A percentile compares a stretch with the other conserved stretches of the same genome.
phyloP scores from a whole-genome alignment of 177 flowering plant genomes.

The Telopea speciosissima region DNA sequence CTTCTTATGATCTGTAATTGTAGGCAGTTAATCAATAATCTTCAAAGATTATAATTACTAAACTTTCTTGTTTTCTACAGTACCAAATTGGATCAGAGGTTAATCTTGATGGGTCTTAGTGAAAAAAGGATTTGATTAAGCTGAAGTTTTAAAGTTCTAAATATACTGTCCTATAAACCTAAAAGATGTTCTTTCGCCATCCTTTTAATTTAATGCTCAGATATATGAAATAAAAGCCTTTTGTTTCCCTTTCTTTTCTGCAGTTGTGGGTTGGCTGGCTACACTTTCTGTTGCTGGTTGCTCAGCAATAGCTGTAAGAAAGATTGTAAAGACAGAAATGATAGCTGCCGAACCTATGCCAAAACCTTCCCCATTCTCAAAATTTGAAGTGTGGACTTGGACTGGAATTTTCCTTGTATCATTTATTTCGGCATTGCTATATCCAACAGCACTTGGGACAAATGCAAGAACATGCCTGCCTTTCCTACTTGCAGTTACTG shows the following conservation, averaged over 20 bases:
- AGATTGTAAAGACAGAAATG: constrained; percentile 81
- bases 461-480: constrained; percentile 86
- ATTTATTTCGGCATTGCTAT: constrained; percentile 46
- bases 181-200: too few relatives aligned
- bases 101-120: too few relatives aligned
- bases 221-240: neutral
- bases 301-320: constrained; percentile 80
- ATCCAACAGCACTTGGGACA: constrained; percentile 72
- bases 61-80: too few relatives aligned
- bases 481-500: constrained; percentile 84
- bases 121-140: too few relatives aligned
- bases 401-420: constrained; percentile 51
- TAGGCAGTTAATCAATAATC: too few relatives aligned
- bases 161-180: too few relatives aligned
- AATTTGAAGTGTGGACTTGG: constrained; percentile 62
- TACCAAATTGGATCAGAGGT: too few relatives aligned
- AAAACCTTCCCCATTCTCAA: constrained; percentile 79
- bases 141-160: too few relatives aligned
- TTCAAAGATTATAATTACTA: too few relatives aligned
- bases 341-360: constrained; percentile 79
- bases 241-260: constrained; percentile 15
- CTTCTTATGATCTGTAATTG: constrained; percentile 39
- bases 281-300: constrained; percentile 82
- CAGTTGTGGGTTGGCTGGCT: constrained; percentile 95
- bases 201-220: neutral